These are phyloP conservation scores for Diplodia sapinea DNA, from an alignment of 2,329 filamentous ascomycete species.

Conservation along the genomic window DNA sequence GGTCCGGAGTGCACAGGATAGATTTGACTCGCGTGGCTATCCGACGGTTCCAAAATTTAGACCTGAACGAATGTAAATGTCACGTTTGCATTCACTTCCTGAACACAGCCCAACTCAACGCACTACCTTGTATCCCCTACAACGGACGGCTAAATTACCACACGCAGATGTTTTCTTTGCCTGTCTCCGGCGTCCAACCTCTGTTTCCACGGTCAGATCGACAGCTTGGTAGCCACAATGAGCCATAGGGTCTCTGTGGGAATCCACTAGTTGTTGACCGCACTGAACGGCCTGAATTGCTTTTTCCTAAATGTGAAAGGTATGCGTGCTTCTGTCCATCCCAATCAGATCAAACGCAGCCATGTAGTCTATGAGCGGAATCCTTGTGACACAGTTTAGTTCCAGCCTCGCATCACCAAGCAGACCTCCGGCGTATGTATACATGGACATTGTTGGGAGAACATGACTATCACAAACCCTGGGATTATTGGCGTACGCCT, in stretches of 20 bases:
- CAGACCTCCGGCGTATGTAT: too few relatives aligned
- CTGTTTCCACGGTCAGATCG: neutral
- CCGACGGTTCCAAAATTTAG: slow-evolving; percentile 12
- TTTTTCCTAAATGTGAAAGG: too few relatives aligned
- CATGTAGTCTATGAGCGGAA: neutral
- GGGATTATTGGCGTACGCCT: too few relatives aligned
- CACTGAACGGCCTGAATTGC: too few relatives aligned
- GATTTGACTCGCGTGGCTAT: slow-evolving; percentile 16
- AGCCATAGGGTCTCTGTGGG: neutral
- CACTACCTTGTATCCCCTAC: neutral
- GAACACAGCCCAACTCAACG: neutral
- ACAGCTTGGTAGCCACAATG: neutral
- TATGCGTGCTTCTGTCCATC: too few relatives aligned
- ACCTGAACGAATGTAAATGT: neutral
- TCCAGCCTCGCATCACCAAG: too few relatives aligned
- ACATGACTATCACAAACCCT: too few relatives aligned
- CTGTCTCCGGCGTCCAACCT: too few relatives aligned
- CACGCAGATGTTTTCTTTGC: neutral
- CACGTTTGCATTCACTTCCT: neutral
- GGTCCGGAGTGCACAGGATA: slow-evolving; percentile 16
- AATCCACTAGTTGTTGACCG: too few relatives aligned
- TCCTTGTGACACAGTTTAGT: too few relatives aligned
- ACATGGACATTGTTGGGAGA: too few relatives aligned
- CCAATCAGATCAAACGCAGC: neutral
- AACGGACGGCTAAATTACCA: neutral